phyloP scores from a whole-genome alignment of 1,139 yeast genomes.

The Suhomyces anneliseae region DNA sequence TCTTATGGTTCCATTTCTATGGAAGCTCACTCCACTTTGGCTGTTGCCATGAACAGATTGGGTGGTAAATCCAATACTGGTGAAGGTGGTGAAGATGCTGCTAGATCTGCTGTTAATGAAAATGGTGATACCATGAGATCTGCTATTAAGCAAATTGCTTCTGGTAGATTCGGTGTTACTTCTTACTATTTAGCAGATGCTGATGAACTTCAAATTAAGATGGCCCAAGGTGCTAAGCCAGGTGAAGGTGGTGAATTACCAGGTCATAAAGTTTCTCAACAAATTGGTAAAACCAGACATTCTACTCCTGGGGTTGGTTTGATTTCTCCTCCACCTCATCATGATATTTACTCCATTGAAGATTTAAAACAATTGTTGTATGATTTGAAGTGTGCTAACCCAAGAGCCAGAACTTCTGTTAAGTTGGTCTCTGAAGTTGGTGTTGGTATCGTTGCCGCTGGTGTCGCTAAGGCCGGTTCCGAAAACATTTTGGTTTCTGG shows the following conservation, averaged over 20 bases:
- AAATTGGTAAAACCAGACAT: conserved; percentile 93
- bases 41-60: conserved; percentile 96
- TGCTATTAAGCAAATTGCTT: conserved; percentile 95
- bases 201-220: conserved; percentile 94
- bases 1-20: conserved; percentile 97
- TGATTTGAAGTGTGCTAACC: conserved; percentile 95
- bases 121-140: conserved; percentile 98
- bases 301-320: conserved; percentile 97
- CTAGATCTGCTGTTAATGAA: conserved; percentile 73
- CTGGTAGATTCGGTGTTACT: conserved; percentile 98
- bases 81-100: conserved; percentile 99
- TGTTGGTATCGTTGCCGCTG: conserved; percentile 98
- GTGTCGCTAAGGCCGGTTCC: conserved; percentile 98
- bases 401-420: conserved; percentile 95
- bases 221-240: conserved; percentile 99
- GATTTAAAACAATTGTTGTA: conserved; percentile 95
- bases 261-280: conserved; percentile 85
- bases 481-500: conserved; percentile 95
- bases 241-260: conserved; percentile 99
- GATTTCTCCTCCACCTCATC: conserved; percentile 98
- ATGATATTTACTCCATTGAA: conserved; percentile 96
- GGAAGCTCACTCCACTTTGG: conserved; percentile 97
- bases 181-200: conserved; percentile 93
- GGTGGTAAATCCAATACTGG: conserved; percentile 99
- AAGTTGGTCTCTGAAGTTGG: conserved; percentile 97